Conservation (phyloP, 306 rosid species). For the Hippophae rhamnoides region DNA sequence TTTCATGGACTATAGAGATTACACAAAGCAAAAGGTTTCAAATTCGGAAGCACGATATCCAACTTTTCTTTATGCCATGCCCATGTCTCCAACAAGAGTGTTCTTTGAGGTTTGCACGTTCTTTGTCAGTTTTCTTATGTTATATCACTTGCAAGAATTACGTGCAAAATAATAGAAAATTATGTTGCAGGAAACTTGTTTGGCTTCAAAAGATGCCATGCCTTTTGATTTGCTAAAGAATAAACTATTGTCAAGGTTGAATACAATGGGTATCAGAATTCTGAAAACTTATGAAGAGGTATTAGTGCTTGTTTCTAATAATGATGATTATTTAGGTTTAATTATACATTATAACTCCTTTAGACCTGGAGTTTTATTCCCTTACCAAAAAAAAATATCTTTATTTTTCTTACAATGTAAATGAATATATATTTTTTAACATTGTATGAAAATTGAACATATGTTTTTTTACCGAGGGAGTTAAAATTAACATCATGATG, state of each 20-base stretch:
- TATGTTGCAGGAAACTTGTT: constrained; percentile 82
- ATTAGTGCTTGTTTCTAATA: background rate
- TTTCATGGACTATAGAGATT: constrained; percentile 98
- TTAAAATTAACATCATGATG: no score
- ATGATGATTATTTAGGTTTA: background rate
- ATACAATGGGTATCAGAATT: constrained; percentile 80
- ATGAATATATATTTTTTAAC: no score
- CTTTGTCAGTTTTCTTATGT: constrained; percentile 6
- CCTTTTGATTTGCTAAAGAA: constrained; percentile 85
- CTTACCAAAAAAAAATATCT: no score
- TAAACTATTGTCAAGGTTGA: constrained; percentile 72
- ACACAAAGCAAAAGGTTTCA: constrained; percentile 45
- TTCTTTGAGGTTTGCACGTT: constrained; percentile 77
- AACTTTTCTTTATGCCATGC: constrained; percentile 93
- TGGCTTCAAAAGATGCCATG: constrained; percentile 95
- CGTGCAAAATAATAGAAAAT: constrained; percentile 11
- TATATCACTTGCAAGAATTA: constrained; percentile 8
- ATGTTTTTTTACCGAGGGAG: no score
- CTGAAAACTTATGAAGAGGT: constrained; percentile 83
- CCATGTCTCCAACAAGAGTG: constrained; percentile 77
- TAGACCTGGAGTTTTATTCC: background rate
- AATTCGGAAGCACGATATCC: constrained; percentile 64
- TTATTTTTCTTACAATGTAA: no score
- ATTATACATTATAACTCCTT: no score
- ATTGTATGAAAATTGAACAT: no score